Base-by-base conservation (phyloP, 2,329 filamentous ascomycete species). In the Gyromitra esculenta region DNA sequence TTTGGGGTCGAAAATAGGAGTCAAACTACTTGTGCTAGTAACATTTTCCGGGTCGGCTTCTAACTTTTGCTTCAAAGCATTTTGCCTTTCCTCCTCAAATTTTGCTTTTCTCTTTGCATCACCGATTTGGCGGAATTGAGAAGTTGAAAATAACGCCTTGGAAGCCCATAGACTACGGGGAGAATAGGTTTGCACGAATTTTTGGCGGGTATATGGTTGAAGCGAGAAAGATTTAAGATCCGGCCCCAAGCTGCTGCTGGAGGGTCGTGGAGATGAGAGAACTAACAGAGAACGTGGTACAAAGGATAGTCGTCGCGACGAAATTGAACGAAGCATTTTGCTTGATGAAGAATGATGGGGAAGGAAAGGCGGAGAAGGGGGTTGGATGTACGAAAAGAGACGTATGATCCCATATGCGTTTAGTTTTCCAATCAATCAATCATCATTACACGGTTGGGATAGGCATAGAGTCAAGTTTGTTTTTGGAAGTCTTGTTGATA, bases 51-150 rank as follows among this genome's bases (percentile, higher is more conserved):
- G 79, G 11, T 80, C 52, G 4, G 62, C 59, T 54, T 78, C 70
- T 5, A 80, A 50, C n/a, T 73, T 79, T 65, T 72, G 37, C 7
- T 76, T 25, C 3, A 68, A 85, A 65, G 81, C 70, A 67, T 79
- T 80, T 75, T 81, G 68, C 9, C 78, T 81, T 60, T 82, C 83
- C 71, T 84, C 79, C 77, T 69, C 57, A 1, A 65, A 6, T 11
- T 74, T 74, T 31, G 21, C 11, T 43, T 48, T 70, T 39, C 45
- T 69, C 39, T 71, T 18, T 8, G 56, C 41, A 3, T 63, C 71
- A 5, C 41, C 63, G 6, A 56, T 48, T 7, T 11, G 50, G 31
- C 37, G 25, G 21, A 41, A n/a, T 25, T 35, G 48, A 9, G 57
- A 59, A 41, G 57, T 57, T 3, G 72, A 59, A 41, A 74, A 68